Evolutionary conservation across 768 basidiomycete genomes (phyloP), one percentile per base, ranked within the genome.

Genomic region (Omphalotus guepiniiformis): DNA sequence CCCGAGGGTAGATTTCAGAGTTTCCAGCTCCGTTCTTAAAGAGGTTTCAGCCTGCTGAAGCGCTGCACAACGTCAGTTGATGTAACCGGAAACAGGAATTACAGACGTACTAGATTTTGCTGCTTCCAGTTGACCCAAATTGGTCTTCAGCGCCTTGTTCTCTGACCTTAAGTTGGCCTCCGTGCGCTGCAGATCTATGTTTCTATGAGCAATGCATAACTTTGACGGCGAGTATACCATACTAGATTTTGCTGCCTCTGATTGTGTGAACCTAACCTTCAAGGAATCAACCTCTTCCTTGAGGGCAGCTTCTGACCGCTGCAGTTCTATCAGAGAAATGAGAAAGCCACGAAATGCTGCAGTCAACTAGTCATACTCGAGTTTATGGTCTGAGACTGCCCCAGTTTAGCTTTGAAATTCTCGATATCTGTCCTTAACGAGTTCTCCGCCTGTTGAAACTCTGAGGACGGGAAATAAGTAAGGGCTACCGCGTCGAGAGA

Each of bases 131-230:
- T 49, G 32, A 3, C 29, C 13, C 2, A 42, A 23, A n/a, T 22
- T 18, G 38, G 7, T 32, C 38, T 39, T 47, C 25, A 47, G 2
- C 13, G 38, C 39, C 39, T 39, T 42, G 16, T 27, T 47, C 26
- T 51, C 50, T 11, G 50, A 29, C 26, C 23, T 45, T 7, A 38
- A 36, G n/a, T 38, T 39, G 11, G 57, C 55, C 41, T 72, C 63
- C 36, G 63, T 57, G 45, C 66, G 58, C 39, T 63, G 62, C 28
- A 60, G 49, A 56, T 62, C 69, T 75, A 32, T 26, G n/a, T n/a
- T n/a, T n/a, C n/a, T n/a, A n/a, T n/a, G n/a, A n/a, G n/a, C 18
- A 25, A 15, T 39, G 29, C 21, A 25, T 51, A 4, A 21, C 2
- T 7, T 30, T 32, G 18, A 26, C n/a, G n/a, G n/a, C n/a, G n/a